Conservation (phyloP, 1,139 yeast genomes). For the Protomyces lactucae-debilis region DNA sequence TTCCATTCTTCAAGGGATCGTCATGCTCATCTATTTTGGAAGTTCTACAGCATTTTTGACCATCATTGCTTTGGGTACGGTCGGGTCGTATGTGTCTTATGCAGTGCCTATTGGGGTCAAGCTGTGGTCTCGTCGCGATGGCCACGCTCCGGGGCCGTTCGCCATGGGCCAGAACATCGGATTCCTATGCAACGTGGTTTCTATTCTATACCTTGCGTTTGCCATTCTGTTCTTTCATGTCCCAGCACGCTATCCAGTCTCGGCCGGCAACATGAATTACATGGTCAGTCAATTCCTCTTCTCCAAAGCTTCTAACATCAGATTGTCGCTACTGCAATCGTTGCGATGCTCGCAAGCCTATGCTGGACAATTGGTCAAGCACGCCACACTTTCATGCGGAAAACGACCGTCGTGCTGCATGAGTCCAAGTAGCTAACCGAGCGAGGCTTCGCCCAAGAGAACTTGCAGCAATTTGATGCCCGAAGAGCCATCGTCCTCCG, state of each 20-base stretch:
- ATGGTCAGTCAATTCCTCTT: slow-evolving; percentile 40
- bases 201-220: slow-evolving; percentile 58
- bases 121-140: slow-evolving; percentile 51
- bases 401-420: not conserved
- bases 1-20: slow-evolving; percentile 56
- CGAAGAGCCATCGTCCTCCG: slow-evolving; percentile 9
- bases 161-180: slow-evolving; percentile 55
- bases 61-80: slow-evolving; percentile 80
- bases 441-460: not conserved
- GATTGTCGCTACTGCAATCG: slow-evolving; percentile 44
- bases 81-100: slow-evolving; percentile 69
- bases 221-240: slow-evolving; percentile 62
- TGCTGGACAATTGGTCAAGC: slow-evolving; percentile 36
- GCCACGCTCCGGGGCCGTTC: slow-evolving; percentile 67
- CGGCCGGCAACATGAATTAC: slow-evolving; percentile 64
- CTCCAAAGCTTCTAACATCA: not conserved
- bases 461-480: not conserved
- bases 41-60: slow-evolving; percentile 78
- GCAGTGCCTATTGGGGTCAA: slow-evolving; percentile 67
- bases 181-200: slow-evolving; percentile 52
- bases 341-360: slow-evolving; percentile 32
- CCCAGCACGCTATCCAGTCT: slow-evolving; percentile 68
- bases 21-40: slow-evolving; percentile 59
- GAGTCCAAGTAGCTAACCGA: not conserved
- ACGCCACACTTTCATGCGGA: slow-evolving; percentile 15